Conservation (phyloP, 345 rosid species). For the Salix suchowensis region DNA sequence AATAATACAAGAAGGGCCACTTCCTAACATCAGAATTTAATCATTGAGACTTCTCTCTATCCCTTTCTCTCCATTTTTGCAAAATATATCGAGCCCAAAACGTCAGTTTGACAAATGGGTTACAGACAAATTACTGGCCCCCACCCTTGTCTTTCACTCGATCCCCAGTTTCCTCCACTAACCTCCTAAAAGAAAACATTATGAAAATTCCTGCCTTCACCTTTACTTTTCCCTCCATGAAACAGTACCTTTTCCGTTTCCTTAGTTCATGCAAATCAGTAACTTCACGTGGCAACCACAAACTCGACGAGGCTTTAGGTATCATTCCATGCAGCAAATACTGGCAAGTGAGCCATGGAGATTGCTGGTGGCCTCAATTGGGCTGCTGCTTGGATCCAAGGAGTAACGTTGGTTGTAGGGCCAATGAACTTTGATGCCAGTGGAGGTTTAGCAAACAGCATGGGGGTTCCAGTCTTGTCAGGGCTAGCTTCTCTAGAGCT, state of each 20-base stretch:
- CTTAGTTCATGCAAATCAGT: constrained; percentile 1
- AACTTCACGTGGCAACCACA: background rate
- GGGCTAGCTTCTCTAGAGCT: constrained; percentile 71
- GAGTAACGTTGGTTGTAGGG: constrained; percentile 28
- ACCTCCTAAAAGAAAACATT: constrained; percentile 8
- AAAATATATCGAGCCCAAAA: constrained; percentile 29
- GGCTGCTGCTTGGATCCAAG: constrained; percentile 52
- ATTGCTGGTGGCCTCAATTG: constrained; percentile 40
- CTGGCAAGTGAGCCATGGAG: constrained; percentile 57
- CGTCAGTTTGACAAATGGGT: constrained; percentile 28
- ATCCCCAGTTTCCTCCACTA: constrained; percentile 25
- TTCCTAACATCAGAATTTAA: constrained; percentile 24
- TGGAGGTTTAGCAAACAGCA: constrained; percentile 50
- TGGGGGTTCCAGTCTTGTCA: constrained; percentile 36
- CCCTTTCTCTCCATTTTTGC: constrained; percentile 38
- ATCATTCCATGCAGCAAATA: constrained; percentile 75
- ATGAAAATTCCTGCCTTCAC: constrained; percentile 12
- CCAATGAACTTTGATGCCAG: constrained; percentile 44
- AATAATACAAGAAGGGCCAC: constrained; percentile 15
- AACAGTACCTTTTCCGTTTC: background rate
- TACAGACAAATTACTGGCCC: constrained; percentile 34
- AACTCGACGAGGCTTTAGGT: constrained; percentile 18
- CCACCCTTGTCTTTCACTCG: constrained; percentile 15
- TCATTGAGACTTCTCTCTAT: constrained; percentile 29
- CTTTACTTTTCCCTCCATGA: background rate